Evolutionary conservation across 2,329 filamentous ascomycete species (phyloP), one percentile per base, ranked within the genome.

Genomic region (Colletotrichum endophyticum): DNA sequence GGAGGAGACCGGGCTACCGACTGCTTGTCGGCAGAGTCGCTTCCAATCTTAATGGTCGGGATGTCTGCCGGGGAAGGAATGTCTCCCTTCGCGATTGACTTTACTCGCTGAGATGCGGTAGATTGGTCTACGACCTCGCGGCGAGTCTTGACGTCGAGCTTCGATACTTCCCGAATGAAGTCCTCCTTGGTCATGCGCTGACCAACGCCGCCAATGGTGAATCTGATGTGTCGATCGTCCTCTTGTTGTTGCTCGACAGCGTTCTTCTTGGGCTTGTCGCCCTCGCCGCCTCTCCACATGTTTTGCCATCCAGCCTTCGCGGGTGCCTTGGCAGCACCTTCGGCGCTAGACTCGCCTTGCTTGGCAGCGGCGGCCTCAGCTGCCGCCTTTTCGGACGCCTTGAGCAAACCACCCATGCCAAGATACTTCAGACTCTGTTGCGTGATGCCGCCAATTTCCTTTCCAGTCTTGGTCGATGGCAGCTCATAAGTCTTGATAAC

Each of bases 401-500:
- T 89, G 15, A 84, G 81, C 15, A 88, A 81, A 11, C 86, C 85
- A 30, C 88, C 86, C 78, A 91, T 88, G 66, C 90, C 89, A 81
- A 91, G 88, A 74, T 90, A 89, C 80, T 90, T 91, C 44, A 91
- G 84, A 72, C 89, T 85, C 28, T 87, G 84, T 22, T 85, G 84
- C 34, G 90, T 81, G 22, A 85, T 77, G 59, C 84, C 85, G 27
- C 66, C 71, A 8, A 30, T 16, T 22, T 78, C 77, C 22, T 79
- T 83, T 22, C 84, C 82, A 15, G 87, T 84, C 74, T 84, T 86
- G 30, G 91, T 84, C 0, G 89, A 86, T 1, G 94, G 93, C 32
- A 96, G 90, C 78, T 96, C 93, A 82, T 96, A 96, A 73, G 95
- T 93, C 86, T 96, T 96, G 82, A 98, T 91, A 36, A 98, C 95